Conservation (phyloP, 225 moss, liverwort and hornwort genomes). For the Lunularia cruciata region DNA sequence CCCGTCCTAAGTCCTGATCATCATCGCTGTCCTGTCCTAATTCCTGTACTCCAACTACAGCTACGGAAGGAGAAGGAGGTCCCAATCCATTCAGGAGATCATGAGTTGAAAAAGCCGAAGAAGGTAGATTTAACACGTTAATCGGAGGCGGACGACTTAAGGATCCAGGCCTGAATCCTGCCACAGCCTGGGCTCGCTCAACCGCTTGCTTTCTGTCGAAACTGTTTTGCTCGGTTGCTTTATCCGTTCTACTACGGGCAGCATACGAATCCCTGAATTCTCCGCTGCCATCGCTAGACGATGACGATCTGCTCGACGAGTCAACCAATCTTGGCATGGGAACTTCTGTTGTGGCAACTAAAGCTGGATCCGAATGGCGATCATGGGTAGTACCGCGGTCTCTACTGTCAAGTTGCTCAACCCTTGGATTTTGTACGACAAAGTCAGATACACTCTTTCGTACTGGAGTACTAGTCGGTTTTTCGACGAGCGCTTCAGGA, state of each 20-base stretch:
- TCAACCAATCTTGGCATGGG: slow-evolving; percentile 1
- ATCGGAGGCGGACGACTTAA: slow-evolving; percentile 24
- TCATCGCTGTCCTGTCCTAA: slow-evolving; percentile 20
- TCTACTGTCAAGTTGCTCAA: background rate
- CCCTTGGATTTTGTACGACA: background rate
- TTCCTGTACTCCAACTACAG: background rate
- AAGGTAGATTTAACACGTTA: background rate
- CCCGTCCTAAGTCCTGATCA: slow-evolving; percentile 1
- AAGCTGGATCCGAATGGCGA: background rate
- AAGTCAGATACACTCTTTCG: background rate
- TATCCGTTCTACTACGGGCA: background rate
- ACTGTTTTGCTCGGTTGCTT: background rate
- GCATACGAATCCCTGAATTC: background rate
- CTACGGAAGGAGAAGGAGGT: slow-evolving; percentile 2
- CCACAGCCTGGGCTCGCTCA: background rate
- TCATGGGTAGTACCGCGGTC: background rate
- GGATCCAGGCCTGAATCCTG: background rate
- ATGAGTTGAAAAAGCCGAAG: slow-evolving; percentile 20
- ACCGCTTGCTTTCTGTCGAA: background rate
- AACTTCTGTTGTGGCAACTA: background rate
- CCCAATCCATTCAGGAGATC: slow-evolving; percentile 34
- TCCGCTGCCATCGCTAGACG: slow-evolving; percentile 17
- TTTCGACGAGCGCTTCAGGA: background rate
- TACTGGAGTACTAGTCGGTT: background rate
- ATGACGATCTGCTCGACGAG: background rate